These are phyloP conservation scores for Cicer chorassanicum DNA, from an alignment of 306 rosid genomes.

Conservation along the genomic window DNA sequence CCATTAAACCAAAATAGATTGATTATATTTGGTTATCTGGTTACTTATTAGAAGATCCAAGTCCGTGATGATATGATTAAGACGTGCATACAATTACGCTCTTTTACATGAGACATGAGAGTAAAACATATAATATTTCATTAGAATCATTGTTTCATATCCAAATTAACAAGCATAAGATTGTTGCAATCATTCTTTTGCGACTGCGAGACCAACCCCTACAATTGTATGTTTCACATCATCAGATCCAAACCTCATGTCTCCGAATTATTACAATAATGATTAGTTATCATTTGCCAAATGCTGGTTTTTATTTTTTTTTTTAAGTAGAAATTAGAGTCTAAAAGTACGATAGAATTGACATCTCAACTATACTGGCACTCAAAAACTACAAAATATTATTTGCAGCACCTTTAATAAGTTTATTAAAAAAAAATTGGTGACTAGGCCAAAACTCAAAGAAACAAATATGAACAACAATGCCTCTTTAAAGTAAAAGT, in stretches of 20 bases:
- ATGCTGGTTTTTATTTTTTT: background rate
- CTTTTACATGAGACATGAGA: background rate
- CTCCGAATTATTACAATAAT: slow-evolving; percentile 15
- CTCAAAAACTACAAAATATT: no score
- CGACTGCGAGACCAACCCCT: slow-evolving; percentile 12
- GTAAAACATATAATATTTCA: background rate
- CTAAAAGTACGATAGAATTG: no score
- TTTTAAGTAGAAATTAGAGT: no score
- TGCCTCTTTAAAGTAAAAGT: no score
- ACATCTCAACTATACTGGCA: no score
- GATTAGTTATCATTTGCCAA: slow-evolving; percentile 31
- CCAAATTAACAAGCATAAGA: slow-evolving; percentile 19
- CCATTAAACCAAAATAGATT: background rate
- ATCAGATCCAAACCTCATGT: slow-evolving; percentile 34
- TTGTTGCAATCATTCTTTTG: slow-evolving; percentile 24
- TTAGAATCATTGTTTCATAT: slow-evolving; percentile 14
- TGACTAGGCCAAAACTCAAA: no score
- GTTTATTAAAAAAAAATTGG: no score
- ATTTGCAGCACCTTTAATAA: no score
- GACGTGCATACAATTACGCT: slow-evolving; percentile 1
- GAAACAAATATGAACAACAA: no score
- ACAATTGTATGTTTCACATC: slow-evolving; percentile 24
- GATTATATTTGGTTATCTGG: background rate
- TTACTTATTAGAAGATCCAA: slow-evolving; percentile 2
- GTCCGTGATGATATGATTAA: background rate